Evolutionary conservation across 441 rosid genomes (phyloP).

Genomic region (Gossypium davidsonii): DNA sequence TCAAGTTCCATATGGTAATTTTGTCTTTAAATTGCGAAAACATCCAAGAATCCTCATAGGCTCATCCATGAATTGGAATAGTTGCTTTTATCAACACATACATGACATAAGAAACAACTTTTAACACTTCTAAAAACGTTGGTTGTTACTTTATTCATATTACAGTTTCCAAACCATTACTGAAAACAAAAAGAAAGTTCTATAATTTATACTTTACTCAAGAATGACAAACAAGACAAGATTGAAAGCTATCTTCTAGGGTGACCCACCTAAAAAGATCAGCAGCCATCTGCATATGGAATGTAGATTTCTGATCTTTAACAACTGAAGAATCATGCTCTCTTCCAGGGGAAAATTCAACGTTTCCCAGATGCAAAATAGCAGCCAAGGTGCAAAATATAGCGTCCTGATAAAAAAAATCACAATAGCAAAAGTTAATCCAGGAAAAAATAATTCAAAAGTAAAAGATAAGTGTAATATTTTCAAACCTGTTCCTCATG

Average conservation of each 20-base stretch:
- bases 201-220: neutral
- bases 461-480: slow-evolving; percentile 12
- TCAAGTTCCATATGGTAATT: neutral
- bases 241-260: slow-evolving; percentile 17
- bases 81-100: neutral
- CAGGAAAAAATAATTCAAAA: slow-evolving; percentile 17
- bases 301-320: slow-evolving; percentile 67
- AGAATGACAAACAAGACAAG: slow-evolving; percentile 10
- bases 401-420: slow-evolving; percentile 53
- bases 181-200: neutral
- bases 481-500: slow-evolving; percentile 69
- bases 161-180: neutral
- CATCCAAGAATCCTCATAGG: neutral
- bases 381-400: slow-evolving; percentile 90
- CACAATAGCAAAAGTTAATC: slow-evolving; percentile 11
- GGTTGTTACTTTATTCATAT: neutral
- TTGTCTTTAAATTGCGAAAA: neutral
- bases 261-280: slow-evolving; percentile 72
- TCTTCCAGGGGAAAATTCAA: slow-evolving; percentile 87
- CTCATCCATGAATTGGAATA: neutral
- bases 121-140: neutral
- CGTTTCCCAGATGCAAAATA: slow-evolving; percentile 86
- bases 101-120: neutral
- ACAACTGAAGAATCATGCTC: slow-evolving; percentile 88
- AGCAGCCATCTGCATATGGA: slow-evolving; percentile 82